phyloP scores from a whole-genome alignment of 208 protist genomes.

The Phytomonas francai region DNA sequence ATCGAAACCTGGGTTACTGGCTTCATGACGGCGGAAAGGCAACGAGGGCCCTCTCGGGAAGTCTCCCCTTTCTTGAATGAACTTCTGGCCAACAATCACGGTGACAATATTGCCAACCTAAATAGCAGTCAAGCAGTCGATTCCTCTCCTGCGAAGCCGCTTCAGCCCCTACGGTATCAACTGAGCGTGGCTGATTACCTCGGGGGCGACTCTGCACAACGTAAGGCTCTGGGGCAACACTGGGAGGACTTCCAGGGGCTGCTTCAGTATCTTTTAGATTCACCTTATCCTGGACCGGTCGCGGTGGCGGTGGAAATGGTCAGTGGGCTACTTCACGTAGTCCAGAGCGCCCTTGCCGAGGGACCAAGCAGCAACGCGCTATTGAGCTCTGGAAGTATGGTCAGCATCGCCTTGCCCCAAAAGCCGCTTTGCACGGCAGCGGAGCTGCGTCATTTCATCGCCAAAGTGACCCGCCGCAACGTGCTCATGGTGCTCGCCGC shows the following conservation, averaged over 20 bases:
- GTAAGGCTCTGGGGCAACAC: conserved; percentile 28
- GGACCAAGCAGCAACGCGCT: not conserved
- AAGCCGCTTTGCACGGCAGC: conserved; percentile 24
- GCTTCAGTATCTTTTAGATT: conserved; percentile 36
- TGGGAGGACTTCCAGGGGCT: conserved; percentile 32
- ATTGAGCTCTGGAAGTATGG: conserved; percentile 1
- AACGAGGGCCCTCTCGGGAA: not conserved
- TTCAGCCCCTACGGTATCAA: not conserved
- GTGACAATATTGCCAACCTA: not conserved
- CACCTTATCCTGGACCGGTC: conserved; percentile 34
- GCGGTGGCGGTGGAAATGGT: conserved; percentile 46
- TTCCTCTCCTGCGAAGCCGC: not conserved
- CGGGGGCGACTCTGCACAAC: conserved; percentile 12
- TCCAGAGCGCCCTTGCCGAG: conserved; percentile 23
- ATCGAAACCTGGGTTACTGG: conserved; percentile 25
- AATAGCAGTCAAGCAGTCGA: not conserved
- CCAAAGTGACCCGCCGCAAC: conserved; percentile 34
- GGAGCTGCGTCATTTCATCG: conserved; percentile 33
- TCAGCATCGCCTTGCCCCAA: conserved; percentile 17
- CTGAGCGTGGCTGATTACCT: conserved; percentile 27
- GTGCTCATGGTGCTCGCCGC: conserved; percentile 30
- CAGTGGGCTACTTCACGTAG: conserved; percentile 26
- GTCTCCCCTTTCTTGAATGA: not conserved
- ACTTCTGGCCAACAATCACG: not conserved
- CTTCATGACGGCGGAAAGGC: conserved; percentile 5